phyloP scores from a whole-genome alignment of 306 rosid species.

The Ormosia semicastrata region DNA sequence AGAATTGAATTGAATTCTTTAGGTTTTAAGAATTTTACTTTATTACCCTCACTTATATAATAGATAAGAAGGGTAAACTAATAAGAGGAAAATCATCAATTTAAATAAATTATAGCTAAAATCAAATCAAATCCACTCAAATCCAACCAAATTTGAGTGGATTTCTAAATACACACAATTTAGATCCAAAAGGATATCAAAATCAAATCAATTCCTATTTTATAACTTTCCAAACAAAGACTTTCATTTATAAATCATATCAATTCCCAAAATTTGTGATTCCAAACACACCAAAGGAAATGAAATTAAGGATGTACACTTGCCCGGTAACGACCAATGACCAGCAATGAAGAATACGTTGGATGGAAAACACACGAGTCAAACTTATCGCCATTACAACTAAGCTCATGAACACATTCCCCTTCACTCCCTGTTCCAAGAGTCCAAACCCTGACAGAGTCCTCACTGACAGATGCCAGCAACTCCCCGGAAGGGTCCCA shows the following conservation, averaged over 20 bases:
- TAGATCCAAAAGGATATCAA: neutral
- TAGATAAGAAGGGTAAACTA: neutral
- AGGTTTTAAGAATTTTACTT: neutral
- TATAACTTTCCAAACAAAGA: neutral
- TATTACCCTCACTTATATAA: neutral
- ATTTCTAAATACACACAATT: neutral
- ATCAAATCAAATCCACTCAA: neutral
- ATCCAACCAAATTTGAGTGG: neutral
- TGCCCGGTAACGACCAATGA: constrained; percentile 95
- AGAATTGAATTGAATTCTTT: neutral
- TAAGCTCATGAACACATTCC: constrained; percentile 84
- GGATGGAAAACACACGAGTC: constrained; percentile 95
- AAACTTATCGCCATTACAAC: constrained; percentile 82
- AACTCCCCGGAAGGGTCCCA: constrained; percentile 95
- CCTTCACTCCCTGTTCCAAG: constrained; percentile 85
- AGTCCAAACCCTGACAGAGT: constrained; percentile 92
- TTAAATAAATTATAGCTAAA: neutral
- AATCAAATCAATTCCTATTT: neutral
- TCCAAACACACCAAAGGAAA: neutral
- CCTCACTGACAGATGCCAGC: constrained; percentile 94
- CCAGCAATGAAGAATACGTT: constrained; percentile 69
- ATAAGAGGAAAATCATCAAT: neutral
- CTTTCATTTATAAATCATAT: neutral
- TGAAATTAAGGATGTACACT: constrained; percentile 20
- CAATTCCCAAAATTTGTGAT: neutral